Evolutionary conservation across 2,329 filamentous ascomycete genomes (phyloP).

Genomic region (Ophiostoma piceae): DNA sequence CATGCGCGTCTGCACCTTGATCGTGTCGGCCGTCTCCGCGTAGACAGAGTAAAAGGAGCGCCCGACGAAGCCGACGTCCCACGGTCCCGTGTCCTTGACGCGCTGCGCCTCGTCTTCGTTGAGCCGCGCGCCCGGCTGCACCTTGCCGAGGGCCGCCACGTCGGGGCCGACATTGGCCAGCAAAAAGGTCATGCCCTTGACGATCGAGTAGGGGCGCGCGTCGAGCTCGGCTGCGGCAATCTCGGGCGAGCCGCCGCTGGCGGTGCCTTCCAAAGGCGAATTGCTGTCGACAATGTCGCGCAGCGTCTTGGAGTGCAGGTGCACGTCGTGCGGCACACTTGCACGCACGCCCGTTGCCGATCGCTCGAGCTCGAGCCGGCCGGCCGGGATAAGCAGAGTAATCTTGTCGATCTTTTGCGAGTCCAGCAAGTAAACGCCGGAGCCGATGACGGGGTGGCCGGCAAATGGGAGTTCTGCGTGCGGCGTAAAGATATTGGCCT

Average conservation of each 20-base stretch:
- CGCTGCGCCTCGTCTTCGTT: conserved; percentile 25
- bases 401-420: neutral
- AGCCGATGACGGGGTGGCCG: conserved; percentile 58
- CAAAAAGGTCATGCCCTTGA: conserved; percentile 70
- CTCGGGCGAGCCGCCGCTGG: conserved; percentile 32
- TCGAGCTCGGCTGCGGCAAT: conserved; percentile 37
- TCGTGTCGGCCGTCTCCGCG: neutral
- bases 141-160: conserved; percentile 47
- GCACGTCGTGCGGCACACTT: conserved; percentile 62
- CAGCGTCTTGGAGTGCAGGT: conserved; percentile 49
- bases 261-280: neutral
- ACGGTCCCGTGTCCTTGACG: conserved; percentile 48
- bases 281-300: conserved; percentile 27
- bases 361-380: neutral
- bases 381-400: neutral
- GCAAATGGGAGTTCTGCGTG: conserved; percentile 54
- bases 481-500: conserved; percentile 56
- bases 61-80: conserved; percentile 49
- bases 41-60: conserved; percentile 54
- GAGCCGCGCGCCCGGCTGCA: conserved; percentile 44
- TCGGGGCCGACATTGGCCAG: conserved; percentile 40
- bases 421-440: conserved; percentile 45
- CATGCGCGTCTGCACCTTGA: conserved; percentile 54
- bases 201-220: conserved; percentile 56
- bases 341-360: conserved; percentile 45